Base-by-base conservation (phyloP, 768 basidiomycete species). In the Phanerodontia chrysosporium region DNA sequence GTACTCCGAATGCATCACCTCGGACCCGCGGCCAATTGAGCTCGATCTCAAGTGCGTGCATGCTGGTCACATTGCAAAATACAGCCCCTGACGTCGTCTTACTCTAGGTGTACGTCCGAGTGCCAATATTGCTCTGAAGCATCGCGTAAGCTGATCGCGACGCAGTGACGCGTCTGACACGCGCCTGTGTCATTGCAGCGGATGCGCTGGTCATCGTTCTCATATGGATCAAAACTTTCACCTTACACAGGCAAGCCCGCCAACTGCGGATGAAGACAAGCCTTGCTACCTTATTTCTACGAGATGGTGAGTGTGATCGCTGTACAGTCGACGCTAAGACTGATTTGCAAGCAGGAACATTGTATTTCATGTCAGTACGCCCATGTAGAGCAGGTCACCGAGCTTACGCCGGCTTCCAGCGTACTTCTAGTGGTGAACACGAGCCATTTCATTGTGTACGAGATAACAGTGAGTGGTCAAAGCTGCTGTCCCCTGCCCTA, bases 181-280 rank as follows among this genome's bases (percentile, higher is more conserved):
- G 55, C 10, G 10, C 25, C 13, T 48, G 45, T 32, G 55, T 45
- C 44, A 57, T 57, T 25, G 45, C 35, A 1, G 55, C 45, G 29
- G 55, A 57, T 48, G 22, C 25, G 4, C 22, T 57, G 27, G 55
- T 57, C 10, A 18, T 57, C 16, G 22, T 57, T 21, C 25, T 57
- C 29, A 57, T 45, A 10, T 57, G 55, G 55, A 45, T 57, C 10
- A 57, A 57, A 44, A 57, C 55, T 3, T 57, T n/a, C n/a, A 49
- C n/a, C 14, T 1, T 57, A n/a, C 16, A 25, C 22, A 9, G 55
- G 10, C 42, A 57, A 48, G 55, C 55, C 14, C 21, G 44, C 12
- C 45, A 29, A 14, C 27, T 57, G 28, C 21, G 35, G 27, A 46
- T 57, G 12, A 39, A 46, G 27, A 45, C 45, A 9, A 46, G 30